Conservation (phyloP, 2,329 filamentous ascomycete species). For the Scytalidium lignicola region DNA sequence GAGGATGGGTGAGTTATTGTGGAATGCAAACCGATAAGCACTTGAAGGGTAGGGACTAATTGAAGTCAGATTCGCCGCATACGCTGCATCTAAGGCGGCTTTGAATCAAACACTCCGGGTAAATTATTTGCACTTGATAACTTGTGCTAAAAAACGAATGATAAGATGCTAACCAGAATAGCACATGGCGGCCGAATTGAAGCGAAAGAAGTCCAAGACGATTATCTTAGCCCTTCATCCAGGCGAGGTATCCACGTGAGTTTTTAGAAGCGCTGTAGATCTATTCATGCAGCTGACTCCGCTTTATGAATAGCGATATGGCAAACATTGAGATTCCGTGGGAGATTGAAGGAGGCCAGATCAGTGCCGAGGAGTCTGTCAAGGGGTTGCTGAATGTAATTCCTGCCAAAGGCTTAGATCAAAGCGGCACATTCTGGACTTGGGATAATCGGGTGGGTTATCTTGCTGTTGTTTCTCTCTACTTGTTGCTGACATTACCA, state of each 20-base stretch:
- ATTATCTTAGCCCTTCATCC: slow-evolving; percentile 51
- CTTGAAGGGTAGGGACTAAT: too few relatives aligned
- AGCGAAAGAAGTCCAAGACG: slow-evolving; percentile 25
- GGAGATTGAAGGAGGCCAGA: slow-evolving; percentile 44
- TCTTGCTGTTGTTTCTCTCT: neutral
- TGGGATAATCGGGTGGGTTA: slow-evolving; percentile 44
- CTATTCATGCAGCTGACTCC: slow-evolving; percentile 2
- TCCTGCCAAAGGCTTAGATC: slow-evolving; percentile 38
- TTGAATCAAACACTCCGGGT: slow-evolving; percentile 47
- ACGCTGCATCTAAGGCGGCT: slow-evolving; percentile 51
- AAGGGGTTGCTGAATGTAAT: slow-evolving; percentile 45
- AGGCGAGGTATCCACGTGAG: slow-evolving; percentile 48
- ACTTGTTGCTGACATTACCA: neutral
- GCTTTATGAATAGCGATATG: slow-evolving; percentile 39
- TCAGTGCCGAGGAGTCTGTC: slow-evolving; percentile 44
- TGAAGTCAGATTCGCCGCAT: slow-evolving; percentile 48
- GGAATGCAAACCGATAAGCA: too few relatives aligned
- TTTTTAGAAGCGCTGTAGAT: neutral
- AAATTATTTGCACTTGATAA: neutral
- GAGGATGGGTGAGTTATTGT: slow-evolving; percentile 42
- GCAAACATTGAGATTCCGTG: slow-evolving; percentile 44
- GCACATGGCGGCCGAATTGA: slow-evolving; percentile 51
- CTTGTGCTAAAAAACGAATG: neutral
- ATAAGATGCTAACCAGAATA: neutral
- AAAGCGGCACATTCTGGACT: slow-evolving; percentile 52